Base-by-base conservation (phyloP, 2,329 filamentous ascomycete species). In the Phoma sp. region DNA sequence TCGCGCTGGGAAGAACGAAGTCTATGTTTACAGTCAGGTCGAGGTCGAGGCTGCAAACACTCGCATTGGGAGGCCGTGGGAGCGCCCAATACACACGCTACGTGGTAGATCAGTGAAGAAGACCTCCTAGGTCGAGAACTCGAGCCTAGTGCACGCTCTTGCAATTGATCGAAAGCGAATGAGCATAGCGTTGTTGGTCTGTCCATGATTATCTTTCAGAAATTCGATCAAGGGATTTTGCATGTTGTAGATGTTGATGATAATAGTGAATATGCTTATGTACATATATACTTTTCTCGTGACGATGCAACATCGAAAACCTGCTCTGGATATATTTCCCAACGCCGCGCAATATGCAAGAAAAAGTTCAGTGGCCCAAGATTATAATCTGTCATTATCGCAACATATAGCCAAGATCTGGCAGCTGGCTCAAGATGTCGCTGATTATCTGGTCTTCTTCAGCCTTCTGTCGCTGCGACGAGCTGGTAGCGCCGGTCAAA, bases 391-490 rank as follows among this genome's bases (percentile, higher is more conserved):
- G 26, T 6, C 7, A 5, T 32, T 17, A 37, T 18, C 42, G 37
- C 25, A 75, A 45, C 72, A 75, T 74, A 34, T 74, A 74, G 9
- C 63, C 50, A 50, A 74, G 56, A 50, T 74, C 60, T 1, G 72
- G 71, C 32, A 75, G 47, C 1, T 62, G 68, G 0, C 18, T 42
- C 21, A 75, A 23, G 32, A 75, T 71, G 0, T 47, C 42, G 25
- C 43, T 49, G 3, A 74, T 62, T 2, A 67, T 47, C 7, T 64
- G 59, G 29, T 73, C 70, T 28, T 74, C 70, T 29, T 71, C 70
- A 1, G 36, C 56, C 21, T 71, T 72, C 4, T 66, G 47, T 30
- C 47, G 59, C 43, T 70, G 65, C 20, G 60, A 61, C 5, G 61
- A 61, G 23, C 58, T 71, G 5, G 62, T 68, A 2, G 66, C 61